Base-by-base conservation (phyloP, 176 grass and related monocot genomes). In the Stipa capillata region DNA sequence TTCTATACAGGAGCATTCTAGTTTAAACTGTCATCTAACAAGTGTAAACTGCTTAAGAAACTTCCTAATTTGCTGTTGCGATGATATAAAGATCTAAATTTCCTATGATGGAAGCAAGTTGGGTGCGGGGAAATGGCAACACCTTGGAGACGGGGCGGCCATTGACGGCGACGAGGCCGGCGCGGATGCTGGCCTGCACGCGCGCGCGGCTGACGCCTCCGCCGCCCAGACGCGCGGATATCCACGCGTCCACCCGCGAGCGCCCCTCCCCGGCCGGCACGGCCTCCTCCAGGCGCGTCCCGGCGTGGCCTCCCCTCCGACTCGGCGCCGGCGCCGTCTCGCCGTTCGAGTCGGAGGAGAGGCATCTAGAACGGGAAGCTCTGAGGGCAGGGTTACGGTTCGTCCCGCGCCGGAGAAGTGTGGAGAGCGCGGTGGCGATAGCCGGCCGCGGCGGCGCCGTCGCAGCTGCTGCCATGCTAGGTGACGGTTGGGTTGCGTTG, bases 111-210 rank as follows among this genome's bases (percentile, higher is more conserved):
- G 57, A 65, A n/a, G 27, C 9, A 32, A 72, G 21, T 23, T 5
- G 0, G 25, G 35, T 4, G 15, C 33, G 6, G 8, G 24, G 5
- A 35, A 29, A 20, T 1, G 23, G 16, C 6, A 17, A 12, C 67
- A 92, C 95, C 90, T 94, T 95, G 45, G 85, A 85, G 28, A 93
- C 47, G 33, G 83, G n/a, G 28, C 88, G 96, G 70, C 92, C 96
- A 87, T 98, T 98, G 83, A 98, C 96, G 72, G 85, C 79, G 85
- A 94, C 96, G 31, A 98, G 88, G 31, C 92, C 96, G 8, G 96
- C 93, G 29, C 90, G 89, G 88, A 98, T 95, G 69, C 96, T 98
- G 27, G 92, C 79, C 81, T 93, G 92, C 31, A 98, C 89, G 51
- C 95, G 92, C 6, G 95, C 87, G 37, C 90, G 95, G 66, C 92